Percentiles rank a stretch among this genome's conserved stretches.
Conservation (phyloP, 306 rosid genomes). For the Corylus americana region DNA sequence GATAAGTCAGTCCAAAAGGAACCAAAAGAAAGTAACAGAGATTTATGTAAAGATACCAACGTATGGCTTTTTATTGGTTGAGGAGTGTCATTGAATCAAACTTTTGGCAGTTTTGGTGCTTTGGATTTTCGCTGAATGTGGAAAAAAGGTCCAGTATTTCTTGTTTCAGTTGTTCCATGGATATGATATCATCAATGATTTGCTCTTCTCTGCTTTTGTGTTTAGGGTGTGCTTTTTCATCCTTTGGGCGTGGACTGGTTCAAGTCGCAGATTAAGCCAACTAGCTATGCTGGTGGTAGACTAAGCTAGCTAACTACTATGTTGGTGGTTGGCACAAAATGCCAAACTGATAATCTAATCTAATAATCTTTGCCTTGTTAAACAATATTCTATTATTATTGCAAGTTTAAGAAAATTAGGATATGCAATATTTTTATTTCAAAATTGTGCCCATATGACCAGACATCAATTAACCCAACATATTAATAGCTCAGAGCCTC, state of each 20-base stretch:
- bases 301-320: too few species aligned
- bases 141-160: too few species aligned
- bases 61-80: slow-evolving; percentile 21
- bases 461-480: too few species aligned
- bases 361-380: too few species aligned
- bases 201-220: too few species aligned
- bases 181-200: neutral
- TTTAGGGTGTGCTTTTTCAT: too few species aligned
- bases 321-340: neutral
- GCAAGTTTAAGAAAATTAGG: too few species aligned
- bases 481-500: too few species aligned
- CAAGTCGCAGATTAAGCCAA: neutral
- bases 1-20: slow-evolving; percentile 16
- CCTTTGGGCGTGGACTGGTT: neutral
- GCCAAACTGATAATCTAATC: neutral
- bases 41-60: neutral
- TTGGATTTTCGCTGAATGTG: neutral
- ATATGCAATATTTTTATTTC: too few species aligned
- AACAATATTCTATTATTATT: too few species aligned
- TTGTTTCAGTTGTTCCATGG: neutral
- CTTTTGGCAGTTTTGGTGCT: slow-evolving; percentile 9
- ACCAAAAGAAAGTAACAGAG: slow-evolving; percentile 3
- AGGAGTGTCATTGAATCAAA: slow-evolving; percentile 22
- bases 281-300: neutral
- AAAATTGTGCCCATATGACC: too few species aligned